Conservation (phyloP, 495 filamentous ascomycete species). For the Talaromyces proteolyticus region DNA sequence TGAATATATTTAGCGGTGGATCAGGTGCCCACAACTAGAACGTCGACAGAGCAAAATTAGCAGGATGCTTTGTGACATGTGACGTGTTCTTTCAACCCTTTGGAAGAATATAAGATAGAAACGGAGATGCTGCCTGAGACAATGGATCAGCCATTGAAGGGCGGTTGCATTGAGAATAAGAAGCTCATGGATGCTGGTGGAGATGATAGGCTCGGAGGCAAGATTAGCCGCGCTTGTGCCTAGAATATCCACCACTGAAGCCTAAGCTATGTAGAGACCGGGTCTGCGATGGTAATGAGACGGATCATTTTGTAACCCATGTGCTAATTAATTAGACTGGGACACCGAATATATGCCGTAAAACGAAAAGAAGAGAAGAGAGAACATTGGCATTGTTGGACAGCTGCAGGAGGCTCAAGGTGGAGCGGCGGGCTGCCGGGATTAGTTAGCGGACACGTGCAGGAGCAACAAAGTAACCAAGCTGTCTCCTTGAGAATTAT, state of each 20-base stretch:
- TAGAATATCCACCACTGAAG: neutral
- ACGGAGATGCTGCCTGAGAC: constrained; percentile 16
- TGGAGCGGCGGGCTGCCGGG: neutral
- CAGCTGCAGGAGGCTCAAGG: neutral
- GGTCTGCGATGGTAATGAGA: too few relatives aligned
- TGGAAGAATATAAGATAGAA: constrained; percentile 4
- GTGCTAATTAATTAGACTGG: too few relatives aligned
- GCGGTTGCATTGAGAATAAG: neutral
- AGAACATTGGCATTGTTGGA: neutral
- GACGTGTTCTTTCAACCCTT: too few relatives aligned
- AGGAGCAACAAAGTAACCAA: too few relatives aligned
- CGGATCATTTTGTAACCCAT: too few relatives aligned
- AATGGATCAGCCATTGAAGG: neutral
- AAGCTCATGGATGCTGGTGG: neutral
- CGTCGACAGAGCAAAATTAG: too few relatives aligned
- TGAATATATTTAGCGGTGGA: too few relatives aligned
- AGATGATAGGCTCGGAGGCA: neutral
- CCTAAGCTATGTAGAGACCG: too few relatives aligned
- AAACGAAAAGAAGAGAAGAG: too few relatives aligned
- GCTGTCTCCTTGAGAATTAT: too few relatives aligned
- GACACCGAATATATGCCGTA: too few relatives aligned
- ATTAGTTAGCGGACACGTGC: neutral
- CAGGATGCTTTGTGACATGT: too few relatives aligned
- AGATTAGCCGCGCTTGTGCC: neutral
- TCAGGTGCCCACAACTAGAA: neutral